Base-by-base conservation (phyloP, 177 flowering plant species). In the Telopea speciosissima region DNA sequence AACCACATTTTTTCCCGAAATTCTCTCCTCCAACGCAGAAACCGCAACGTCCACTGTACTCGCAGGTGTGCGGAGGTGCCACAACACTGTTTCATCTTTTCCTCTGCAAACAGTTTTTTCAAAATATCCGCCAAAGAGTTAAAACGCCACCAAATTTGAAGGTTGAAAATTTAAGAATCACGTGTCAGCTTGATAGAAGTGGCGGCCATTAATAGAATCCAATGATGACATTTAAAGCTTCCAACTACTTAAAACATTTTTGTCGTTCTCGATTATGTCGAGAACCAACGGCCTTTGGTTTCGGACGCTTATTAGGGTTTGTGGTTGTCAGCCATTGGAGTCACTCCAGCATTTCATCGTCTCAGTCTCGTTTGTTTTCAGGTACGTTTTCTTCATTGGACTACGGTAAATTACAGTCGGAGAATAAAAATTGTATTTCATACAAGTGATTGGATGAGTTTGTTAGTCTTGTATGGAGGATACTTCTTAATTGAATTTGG, bases 171-270 rank as follows among this genome's bases (percentile, higher is more conserved):
- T 36, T 36, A 36, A 36, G 40, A 6, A 36, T 36, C 40, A 36
- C 40, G 8, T 36, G 40, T 5, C 40, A 6, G 6, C 5, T 36
- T 36, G 40, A 36, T 8, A 3, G 40, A 31, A 17, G 22, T n/a
- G 44, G 42, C 66, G 22, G 66, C 66, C 65, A 63, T 63, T 63
- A 61, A 49, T 45, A 5, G 25, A 67, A 13, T 45, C 12, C 14
- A 14, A 70, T 70, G 73, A 70, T 33, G 54, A 26, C 67, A 70
- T 70, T 70, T 28, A 70, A 63, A 28, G 44, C 67, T 24, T 62
- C 42, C 67, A 63, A 25, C 73, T 26, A 62, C 66, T 44, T 70
- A 19, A 24, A 62, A 28, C 25, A 22, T 3, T 17, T 21, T 24
- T 31, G 1, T 70, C 17, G 31, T 21, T 42, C 24, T 40, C 66